Evolutionary conservation across 768 basidiomycete genomes (phyloP), one percentile per base, ranked within the genome.

Genomic region (Trametes punicea): DNA sequence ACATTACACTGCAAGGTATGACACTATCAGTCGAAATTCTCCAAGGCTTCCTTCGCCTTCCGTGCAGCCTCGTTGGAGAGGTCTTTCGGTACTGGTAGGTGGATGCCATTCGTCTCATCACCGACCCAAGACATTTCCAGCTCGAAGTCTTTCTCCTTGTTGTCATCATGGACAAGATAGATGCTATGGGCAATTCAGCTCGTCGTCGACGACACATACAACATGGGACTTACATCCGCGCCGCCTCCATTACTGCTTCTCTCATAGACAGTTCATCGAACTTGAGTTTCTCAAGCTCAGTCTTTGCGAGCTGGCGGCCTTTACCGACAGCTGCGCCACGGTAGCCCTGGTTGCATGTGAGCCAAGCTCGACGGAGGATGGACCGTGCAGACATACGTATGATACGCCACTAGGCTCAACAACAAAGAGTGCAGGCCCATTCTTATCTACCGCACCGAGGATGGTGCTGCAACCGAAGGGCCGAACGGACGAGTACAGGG

Each of bases 61-160:
- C 75, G 76, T 69, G 97, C 90, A 27, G 95, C 97, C 67, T 95
- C 93, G 21, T 81, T 81, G 40, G 87, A 76, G 56, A 98, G 75
- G 29, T 94, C 94, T 57, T 81, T 81, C 44, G 97, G 97, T 51
- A 99, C 92, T 23, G 84, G 81, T 23, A 83, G 77, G 71, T 98
- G 94, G 45, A 85, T 69, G 50, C 84, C 84, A 27, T 85, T 82
- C 29, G 88, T 90, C 73, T 96, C 92, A 30, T 83, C 79, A 34
- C 93, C 84, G 56, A 98, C 85, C 97, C 97, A 99, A 31, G 94
- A 90, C 81, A 99, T 83, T 73, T 99, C 97, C 25, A 99, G 82
- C 69, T 98, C 97, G 61, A 99, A 98, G 46, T 95, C 91, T 69
- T 98, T 98, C 75, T 98, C 95, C 72, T 98, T 97, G 59, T 90